Percentiles rank a stretch among this genome's conserved stretches.
Evolutionary conservation across 2,329 filamentous ascomycete species (phyloP).

Genomic region (Microcyclosporella mali): DNA sequence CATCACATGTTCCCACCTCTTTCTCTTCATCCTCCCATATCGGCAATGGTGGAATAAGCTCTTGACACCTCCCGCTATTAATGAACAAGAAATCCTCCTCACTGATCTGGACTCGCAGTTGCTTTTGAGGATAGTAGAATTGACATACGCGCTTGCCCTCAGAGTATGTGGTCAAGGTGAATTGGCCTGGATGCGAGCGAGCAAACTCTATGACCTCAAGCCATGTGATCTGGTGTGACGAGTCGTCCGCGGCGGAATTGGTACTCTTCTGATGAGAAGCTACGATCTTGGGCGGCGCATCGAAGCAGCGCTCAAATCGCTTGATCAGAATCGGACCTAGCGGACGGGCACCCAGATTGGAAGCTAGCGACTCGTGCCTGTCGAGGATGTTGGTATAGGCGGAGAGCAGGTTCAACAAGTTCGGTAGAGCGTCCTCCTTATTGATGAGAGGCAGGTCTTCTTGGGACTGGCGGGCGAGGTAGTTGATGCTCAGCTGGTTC

Average conservation of each 20-base stretch:
- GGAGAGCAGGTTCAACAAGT: conserved; percentile 64
- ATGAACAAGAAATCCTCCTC: conserved; percentile 86
- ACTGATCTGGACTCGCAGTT: conserved; percentile 73
- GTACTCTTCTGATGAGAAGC: conserved; percentile 46
- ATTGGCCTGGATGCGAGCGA: conserved; percentile 71
- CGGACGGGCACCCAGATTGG: conserved; percentile 76
- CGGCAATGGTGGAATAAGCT: conserved; percentile 72
- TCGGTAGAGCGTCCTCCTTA: conserved; percentile 64
- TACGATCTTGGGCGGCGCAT: conserved; percentile 65
- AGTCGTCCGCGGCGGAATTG: conserved; percentile 32
- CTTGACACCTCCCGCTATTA: conserved; percentile 72
- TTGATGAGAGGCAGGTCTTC: conserved; percentile 58
- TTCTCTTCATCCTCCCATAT: conserved; percentile 81
- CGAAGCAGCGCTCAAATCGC: conserved; percentile 79
- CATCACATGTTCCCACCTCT: conserved; percentile 76
- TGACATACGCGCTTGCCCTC: conserved; percentile 69
- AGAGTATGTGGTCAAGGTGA: conserved; percentile 62
- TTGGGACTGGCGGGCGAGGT: conserved; percentile 57
- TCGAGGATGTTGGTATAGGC: conserved; percentile 82
- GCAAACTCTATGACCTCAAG: conserved; percentile 81
- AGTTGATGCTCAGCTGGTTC: conserved; percentile 62
- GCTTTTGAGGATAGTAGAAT: conserved; percentile 65
- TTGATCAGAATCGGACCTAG: conserved; percentile 77
- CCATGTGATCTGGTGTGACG: conserved; percentile 60
- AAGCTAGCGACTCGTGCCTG: conserved; percentile 78